Conservation (phyloP, 768 basidiomycete genomes). For the Suillus ampliporus region DNA sequence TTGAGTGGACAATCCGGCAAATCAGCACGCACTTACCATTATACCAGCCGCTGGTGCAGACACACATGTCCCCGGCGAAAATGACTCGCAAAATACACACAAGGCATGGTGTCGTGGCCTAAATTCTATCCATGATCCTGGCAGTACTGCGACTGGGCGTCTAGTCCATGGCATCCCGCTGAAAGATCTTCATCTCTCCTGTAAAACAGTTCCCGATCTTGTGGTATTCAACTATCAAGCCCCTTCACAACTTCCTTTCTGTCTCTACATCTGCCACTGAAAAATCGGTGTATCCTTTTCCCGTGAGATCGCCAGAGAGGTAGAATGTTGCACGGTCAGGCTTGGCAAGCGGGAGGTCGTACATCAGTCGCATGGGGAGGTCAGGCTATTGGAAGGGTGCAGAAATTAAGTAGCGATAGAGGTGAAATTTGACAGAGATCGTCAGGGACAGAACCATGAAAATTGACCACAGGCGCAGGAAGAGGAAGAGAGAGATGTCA, state of each 20-base stretch:
- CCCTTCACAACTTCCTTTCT: neutral
- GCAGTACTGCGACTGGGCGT: neutral
- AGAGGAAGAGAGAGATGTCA: neutral
- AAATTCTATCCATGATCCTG: neutral
- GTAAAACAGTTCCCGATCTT: neutral
- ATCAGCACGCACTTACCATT: too few relatives aligned
- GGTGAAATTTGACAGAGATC: neutral
- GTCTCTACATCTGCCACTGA: conserved; percentile 24
- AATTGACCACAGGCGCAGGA: neutral
- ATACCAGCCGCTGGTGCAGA: neutral
- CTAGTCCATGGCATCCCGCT: neutral
- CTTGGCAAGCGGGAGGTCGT: conserved; percentile 30
- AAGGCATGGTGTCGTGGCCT: neutral
- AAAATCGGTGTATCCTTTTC: conserved; percentile 39
- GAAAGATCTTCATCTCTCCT: neutral
- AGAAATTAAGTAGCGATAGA: neutral
- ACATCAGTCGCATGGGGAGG: conserved; percentile 35
- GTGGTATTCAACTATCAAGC: neutral
- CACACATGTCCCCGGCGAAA: neutral
- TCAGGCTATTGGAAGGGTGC: conserved; percentile 34
- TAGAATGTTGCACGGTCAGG: conserved; percentile 38
- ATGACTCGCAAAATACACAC: neutral
- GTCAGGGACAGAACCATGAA: too few relatives aligned
- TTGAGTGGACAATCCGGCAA: too few relatives aligned
- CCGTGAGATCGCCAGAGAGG: conserved; percentile 23